Evolutionary conservation across 2,329 filamentous ascomycete species (phyloP), one percentile per base, ranked within the genome.

Genomic region (Plectosphaerella cucumerina): DNA sequence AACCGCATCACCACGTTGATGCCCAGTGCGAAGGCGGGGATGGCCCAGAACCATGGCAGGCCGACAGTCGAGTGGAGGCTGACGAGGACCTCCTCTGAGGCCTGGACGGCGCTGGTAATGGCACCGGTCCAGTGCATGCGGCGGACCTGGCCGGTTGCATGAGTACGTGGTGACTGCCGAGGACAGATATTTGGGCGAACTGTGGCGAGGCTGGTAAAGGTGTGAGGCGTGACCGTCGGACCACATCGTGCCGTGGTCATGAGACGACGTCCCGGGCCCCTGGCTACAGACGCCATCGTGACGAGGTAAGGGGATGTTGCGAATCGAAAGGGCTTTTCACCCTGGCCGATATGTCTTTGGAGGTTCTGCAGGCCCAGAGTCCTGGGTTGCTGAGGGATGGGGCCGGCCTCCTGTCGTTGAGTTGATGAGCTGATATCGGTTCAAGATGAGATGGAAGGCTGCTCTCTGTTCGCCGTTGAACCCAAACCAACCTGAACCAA

Each of bases 21-120:
- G 44, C 65, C 61, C 2, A 81, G 53, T 6, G 77, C 76, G 14
- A 78, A 65, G n/a, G 78, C 65, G 5, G 80, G 78, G 44, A 84
- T 78, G 23, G 73, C 70, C 31, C 81, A 56, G 56, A 70, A 81
- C 80, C 80, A 84, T 2, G 79, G 78, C 2, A 76, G 60, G 35
- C 72, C 70, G 21, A 69, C 67, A 45, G 59, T 39, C 21, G 53
- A 51, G 59, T 84, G 79, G 10, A 76, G 49, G 44, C 64, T 11
- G 17, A 51, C 10, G 20, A 53, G 35, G 17, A 20, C 20, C 17
- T 47, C 37, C n/a, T 51, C 41, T 12, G 42, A 22, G 15, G 37
- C 2, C 21, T 51, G 49, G 10, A 53, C 47, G 4, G 26, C 20
- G 21, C 22, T 18, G 6, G 47, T 62, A 18, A 69, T 42, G 17